phyloP scores from a whole-genome alignment of 2,329 filamentous ascomycete genomes.

The Colletotrichum tofieldiae region DNA sequence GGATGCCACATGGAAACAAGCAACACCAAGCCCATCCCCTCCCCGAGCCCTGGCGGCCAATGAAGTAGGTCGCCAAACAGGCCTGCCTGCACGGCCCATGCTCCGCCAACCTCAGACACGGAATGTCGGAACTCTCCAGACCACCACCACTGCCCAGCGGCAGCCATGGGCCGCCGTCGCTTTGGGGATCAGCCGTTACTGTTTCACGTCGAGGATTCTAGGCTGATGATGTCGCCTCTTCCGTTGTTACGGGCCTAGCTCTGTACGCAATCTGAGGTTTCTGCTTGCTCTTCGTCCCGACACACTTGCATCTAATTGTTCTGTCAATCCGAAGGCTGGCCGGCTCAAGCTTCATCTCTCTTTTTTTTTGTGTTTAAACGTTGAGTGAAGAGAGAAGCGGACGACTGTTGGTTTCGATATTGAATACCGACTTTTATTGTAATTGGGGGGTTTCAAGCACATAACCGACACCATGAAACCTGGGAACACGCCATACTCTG shows the following conservation, averaged over 20 bases:
- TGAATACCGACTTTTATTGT: too few species aligned
- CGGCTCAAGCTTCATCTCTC: background rate
- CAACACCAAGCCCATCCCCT: background rate
- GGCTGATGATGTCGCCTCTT: conserved; percentile 2
- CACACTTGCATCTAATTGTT: background rate
- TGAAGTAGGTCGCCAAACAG: background rate
- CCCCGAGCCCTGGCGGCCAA: background rate
- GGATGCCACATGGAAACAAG: background rate
- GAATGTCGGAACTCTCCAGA: conserved; percentile 37
- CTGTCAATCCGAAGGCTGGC: background rate
- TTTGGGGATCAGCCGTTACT: conserved; percentile 5
- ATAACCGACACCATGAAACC: conserved; percentile 11
- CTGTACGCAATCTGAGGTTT: background rate
- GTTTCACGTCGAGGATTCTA: conserved; percentile 33
- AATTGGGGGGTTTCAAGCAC: too few species aligned
- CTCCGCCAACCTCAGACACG: conserved; percentile 38
- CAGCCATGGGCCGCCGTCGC: background rate
- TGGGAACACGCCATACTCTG: conserved; percentile 14
- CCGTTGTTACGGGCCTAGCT: background rate
- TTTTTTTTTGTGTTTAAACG: background rate
- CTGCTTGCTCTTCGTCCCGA: background rate
- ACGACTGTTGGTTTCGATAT: background rate
- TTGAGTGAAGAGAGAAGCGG: background rate
- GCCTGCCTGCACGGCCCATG: conserved; percentile 11
- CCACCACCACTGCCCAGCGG: conserved; percentile 23